Evolutionary conservation across 1,284 basidiomycete species (phyloP).

Genomic region (Earliella scabrosa): DNA sequence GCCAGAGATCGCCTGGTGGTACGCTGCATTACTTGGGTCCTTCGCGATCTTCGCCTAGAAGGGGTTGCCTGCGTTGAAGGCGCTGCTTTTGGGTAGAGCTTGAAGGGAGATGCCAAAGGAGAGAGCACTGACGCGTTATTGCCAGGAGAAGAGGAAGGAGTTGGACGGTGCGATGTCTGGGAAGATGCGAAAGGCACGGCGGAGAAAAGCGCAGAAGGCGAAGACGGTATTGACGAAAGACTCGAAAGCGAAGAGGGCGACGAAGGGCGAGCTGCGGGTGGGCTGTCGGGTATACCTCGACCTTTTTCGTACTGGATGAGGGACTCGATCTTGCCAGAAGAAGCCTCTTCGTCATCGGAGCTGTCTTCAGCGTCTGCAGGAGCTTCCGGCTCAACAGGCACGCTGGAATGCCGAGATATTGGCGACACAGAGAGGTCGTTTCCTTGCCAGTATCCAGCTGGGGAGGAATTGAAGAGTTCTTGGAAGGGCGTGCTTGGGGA

Average conservation of each 20-base stretch:
- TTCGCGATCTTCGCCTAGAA: neutral
- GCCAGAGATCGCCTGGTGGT: slow-evolving; percentile 1
- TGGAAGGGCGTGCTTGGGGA: slow-evolving; percentile 29
- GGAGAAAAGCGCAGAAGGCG: slow-evolving; percentile 18
- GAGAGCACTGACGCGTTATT: slow-evolving; percentile 3
- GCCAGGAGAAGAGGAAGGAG: slow-evolving; percentile 8
- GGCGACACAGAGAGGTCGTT: slow-evolving; percentile 27
- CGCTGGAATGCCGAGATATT: slow-evolving; percentile 16
- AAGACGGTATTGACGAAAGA: slow-evolving; percentile 26
- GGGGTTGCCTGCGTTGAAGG: neutral
- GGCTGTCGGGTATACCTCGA: slow-evolving; percentile 15
- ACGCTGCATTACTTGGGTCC: neutral
- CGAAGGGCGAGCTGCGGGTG: neutral
- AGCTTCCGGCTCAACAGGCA: neutral
- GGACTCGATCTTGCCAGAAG: slow-evolving; percentile 21
- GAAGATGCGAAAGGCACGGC: slow-evolving; percentile 12
- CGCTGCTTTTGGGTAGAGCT: neutral
- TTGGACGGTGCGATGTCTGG: slow-evolving; percentile 12
- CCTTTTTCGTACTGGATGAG: slow-evolving; percentile 21
- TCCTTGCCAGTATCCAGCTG: slow-evolving; percentile 26
- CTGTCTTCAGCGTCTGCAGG: slow-evolving; percentile 2
- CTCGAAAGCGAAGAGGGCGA: slow-evolving; percentile 23
- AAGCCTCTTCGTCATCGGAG: neutral
- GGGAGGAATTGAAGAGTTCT: slow-evolving; percentile 27
- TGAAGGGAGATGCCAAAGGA: slow-evolving; percentile 13